Evolutionary conservation across 2,329 filamentous ascomycete genomes (phyloP).

Genomic region (Chalaropsis thielavioides): DNA sequence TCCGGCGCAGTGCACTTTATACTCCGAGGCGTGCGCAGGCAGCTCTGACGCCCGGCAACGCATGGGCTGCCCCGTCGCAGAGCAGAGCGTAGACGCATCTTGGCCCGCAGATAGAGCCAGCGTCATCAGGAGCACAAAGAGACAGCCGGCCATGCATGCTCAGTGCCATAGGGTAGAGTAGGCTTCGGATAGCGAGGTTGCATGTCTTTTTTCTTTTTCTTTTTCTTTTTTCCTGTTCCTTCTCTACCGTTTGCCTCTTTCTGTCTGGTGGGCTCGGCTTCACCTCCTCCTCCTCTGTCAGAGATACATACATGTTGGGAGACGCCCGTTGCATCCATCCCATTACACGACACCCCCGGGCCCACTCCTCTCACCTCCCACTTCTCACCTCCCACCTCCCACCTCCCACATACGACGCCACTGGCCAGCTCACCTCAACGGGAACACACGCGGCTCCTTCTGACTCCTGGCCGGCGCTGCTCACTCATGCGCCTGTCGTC

Average conservation of each 20-base stretch:
- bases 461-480: neutral
- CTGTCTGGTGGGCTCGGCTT: neutral
- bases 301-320: conserved; percentile 5
- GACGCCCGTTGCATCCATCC: neutral
- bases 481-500: neutral
- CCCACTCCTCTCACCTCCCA: neutral
- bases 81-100: neutral
- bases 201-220: neutral
- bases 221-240: neutral
- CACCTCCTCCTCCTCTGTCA: neutral
- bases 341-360: conserved; percentile 7
- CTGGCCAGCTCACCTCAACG: neutral
- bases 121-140: conserved; percentile 1
- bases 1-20: neutral
- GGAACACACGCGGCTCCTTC: neutral
- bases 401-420: neutral
- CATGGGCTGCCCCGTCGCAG: no score
- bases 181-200: neutral
- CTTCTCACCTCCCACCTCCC: neutral
- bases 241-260: neutral
- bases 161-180: neutral
- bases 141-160: neutral
- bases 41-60: no score
- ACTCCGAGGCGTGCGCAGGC: neutral
- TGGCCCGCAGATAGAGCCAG: neutral